Evolutionary conservation across 2,329 filamentous ascomycete species (phyloP).

Genomic region (Alternaria ethzedia): DNA sequence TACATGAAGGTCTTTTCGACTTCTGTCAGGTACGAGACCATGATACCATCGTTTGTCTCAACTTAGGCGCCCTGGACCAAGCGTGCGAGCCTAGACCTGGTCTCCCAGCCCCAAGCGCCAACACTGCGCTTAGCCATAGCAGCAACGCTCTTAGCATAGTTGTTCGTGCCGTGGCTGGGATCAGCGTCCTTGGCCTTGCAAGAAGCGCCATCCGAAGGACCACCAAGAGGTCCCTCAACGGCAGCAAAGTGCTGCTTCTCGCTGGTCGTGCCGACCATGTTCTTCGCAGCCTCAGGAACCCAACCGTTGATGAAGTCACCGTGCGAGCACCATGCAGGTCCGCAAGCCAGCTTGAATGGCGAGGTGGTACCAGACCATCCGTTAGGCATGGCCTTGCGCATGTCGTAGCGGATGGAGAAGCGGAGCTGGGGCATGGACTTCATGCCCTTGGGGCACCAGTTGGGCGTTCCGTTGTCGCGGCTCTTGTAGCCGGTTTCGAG

Average conservation of each 20-base stretch:
- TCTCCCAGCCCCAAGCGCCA: constrained; percentile 24
- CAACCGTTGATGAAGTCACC: constrained; percentile 60
- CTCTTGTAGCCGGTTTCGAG: constrained; percentile 48
- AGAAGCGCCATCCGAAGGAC: constrained; percentile 36
- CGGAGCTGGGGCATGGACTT: constrained; percentile 57
- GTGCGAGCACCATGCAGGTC: constrained; percentile 52
- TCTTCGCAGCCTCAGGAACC: constrained; percentile 50
- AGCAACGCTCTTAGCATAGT: constrained; percentile 49
- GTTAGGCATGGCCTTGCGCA: constrained; percentile 51
- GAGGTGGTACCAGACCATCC: constrained; percentile 54
- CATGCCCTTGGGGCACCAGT: constrained; percentile 53
- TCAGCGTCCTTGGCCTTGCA: constrained; percentile 52
- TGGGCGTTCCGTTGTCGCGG: constrained; percentile 31
- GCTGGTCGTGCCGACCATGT: constrained; percentile 50
- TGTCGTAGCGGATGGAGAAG: constrained; percentile 57
- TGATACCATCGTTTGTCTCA: neutral
- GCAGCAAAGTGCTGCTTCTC: constrained; percentile 46
- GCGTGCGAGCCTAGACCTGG: constrained; percentile 19
- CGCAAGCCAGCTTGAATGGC: constrained; percentile 54
- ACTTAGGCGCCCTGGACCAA: neutral
- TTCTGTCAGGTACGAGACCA: neutral
- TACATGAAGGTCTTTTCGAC: constrained; percentile 6
- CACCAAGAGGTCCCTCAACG: constrained; percentile 47
- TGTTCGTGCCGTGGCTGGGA: constrained; percentile 50
- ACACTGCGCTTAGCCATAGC: constrained; percentile 30